Evolutionary conservation across 1,284 basidiomycete genomes (phyloP), one percentile per base, ranked within the genome.

Genomic region (Nidula niveotomentosa): DNA sequence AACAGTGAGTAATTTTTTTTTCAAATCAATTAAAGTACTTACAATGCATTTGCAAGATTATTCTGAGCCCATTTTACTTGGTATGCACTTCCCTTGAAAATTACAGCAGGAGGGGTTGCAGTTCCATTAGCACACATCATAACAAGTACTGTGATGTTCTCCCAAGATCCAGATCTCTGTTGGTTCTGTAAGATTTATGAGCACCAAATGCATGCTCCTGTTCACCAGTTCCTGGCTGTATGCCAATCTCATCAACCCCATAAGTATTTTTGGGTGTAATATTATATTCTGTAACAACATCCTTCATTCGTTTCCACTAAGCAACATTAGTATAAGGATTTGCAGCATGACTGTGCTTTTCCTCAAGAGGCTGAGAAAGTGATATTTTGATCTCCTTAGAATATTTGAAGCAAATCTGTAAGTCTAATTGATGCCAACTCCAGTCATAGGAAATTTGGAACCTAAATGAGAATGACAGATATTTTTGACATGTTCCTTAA

Each of bases 71-170:
- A 44, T 13, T 44, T 44, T 13, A 44, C 43, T 13, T 44, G 43
- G 23, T 44, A 44, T 13, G 13, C 13, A 7, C 5, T 13, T 44
- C 43, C 43, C 23, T 44, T 44, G 43, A 44, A 44, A 15, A 44
- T 13, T 6, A 44, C 43, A 6, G 43, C 43, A 44, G 43, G 13
- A 5, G 62, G 56, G 8, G 68, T 43, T 0, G 58, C 51, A 0
- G 65, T 65, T 3, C 73, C 68, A 67, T 75, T 67, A 1, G 70
- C 72, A 60, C 68, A 72, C 10, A 76, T 75, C 1, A 70, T 74
- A 0, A 69, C 68, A 15, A 76, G 57, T 1, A 74, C 69, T 8
- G 75, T 78, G 23, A 70, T 74, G 53, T 73, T 76, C 56, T 78
- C 71, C 2, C 68, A 48, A 17, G 58, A 62, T 0, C 70, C 69